Base-by-base conservation (phyloP, 148 eudicot genomes). In the Suaeda aralocaspica region DNA sequence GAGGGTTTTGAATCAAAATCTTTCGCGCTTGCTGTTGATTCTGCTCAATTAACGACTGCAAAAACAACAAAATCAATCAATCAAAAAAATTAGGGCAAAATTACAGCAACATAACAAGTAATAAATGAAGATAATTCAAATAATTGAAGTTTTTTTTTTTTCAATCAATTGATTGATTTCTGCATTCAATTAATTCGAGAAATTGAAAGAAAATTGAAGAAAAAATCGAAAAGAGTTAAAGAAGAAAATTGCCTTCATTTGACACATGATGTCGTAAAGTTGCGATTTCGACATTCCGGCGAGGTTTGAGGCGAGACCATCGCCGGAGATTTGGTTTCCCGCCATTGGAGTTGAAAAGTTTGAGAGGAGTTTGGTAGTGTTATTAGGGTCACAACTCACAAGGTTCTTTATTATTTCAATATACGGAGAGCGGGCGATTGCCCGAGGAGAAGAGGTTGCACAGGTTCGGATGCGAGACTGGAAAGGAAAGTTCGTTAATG, bases 211-310 rank as follows among this genome's bases (percentile, higher is more conserved):
- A 33, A 33, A 30, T 22, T 16, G 22, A n/a, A 22, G 39, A 34
- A 28, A 44, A 30, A 25, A n/a, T 4, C 5, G 33, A 11, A 34
- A 57, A 8, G 28, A 76, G 26, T 41, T 8, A 34, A 22, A 42
- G 57, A 74, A 33, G 42, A 61, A 29, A 30, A 16, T 15, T 58
- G 74, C 98, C 92, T 88, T 93, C 95, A 90, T 88, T 85, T 93
- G 98, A 71, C 78, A 85, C 98, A 93, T 93, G 58, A 93, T 86
- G 25, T 90, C 98, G 78, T 91, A 91, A 52, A 93, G 89, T 72
- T 93, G 89, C 21, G 50, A 74, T 60, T 87, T 91, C 3, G 98
- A 87, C 91, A 93, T 86, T 11, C 96, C 97, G 74, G 89, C 96
- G 41, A 89, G 78, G 74, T 80, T 86, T 48, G 85, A 34, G 63